Percentiles rank a stretch among this genome's conserved stretches.
phyloP scores from a whole-genome alignment of 2,329 filamentous ascomycete genomes.

The Diplodia corticola region DNA sequence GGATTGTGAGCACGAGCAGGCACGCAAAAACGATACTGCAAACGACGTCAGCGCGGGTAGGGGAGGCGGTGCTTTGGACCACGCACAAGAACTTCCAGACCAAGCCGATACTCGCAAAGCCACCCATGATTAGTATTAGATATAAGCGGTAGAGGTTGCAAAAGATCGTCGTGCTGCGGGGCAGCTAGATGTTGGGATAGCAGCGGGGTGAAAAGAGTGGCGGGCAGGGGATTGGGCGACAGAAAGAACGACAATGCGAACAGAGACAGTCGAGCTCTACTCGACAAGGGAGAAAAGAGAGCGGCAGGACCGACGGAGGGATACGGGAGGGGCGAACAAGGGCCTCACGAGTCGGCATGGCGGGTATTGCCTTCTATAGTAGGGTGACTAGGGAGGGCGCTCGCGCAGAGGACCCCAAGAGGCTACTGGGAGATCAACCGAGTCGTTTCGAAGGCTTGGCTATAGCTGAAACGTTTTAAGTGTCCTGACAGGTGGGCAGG shows the following conservation, averaged over 20 bases:
- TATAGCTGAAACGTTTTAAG: conserved; percentile 22
- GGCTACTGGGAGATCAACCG: conserved; percentile 9
- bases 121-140: conserved; percentile 23
- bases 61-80: no score
- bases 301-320: not conserved
- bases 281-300: conserved; percentile 7
- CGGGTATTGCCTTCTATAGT: conserved; percentile 20
- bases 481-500: conserved; percentile 12
- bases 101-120: conserved; percentile 37
- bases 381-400: conserved; percentile 10
- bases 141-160: not conserved
- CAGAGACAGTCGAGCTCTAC: conserved; percentile 12
- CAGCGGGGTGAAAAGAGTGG: not conserved
- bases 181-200: conserved; percentile 10
- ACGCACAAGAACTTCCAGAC: conserved; percentile 42
- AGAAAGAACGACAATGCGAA: conserved; percentile 17
- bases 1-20: conserved; percentile 35
- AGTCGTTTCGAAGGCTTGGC: conserved; percentile 18
- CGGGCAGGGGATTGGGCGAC: not conserved
- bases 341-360: not conserved
- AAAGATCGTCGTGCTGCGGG: not conserved
- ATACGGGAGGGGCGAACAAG: conserved; percentile 15
- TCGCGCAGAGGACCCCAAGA: conserved; percentile 6
- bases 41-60: conserved; percentile 21
- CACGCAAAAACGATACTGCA: conserved; percentile 37